Percentiles rank a stretch among this genome's conserved stretches.
These are phyloP conservation scores for Hypoxylon sp. DNA, from an alignment of 2,329 filamentous ascomycete species.

Conservation along the genomic window DNA sequence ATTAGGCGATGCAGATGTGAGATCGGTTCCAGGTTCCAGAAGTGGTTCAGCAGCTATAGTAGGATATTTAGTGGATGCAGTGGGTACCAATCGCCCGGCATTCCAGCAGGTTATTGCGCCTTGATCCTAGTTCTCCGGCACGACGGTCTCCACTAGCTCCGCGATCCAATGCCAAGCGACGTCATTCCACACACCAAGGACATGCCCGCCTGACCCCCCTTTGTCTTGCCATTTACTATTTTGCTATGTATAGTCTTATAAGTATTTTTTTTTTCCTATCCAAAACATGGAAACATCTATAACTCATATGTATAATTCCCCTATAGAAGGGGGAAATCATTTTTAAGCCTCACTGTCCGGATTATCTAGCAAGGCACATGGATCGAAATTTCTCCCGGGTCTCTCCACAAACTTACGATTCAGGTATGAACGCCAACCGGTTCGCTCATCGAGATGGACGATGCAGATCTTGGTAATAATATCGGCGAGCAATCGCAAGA, in stretches of 20 bases:
- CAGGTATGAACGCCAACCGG: background rate
- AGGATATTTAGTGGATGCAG: conserved; percentile 7
- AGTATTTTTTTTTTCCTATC: background rate
- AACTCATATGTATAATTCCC: background rate
- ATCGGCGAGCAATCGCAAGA: conserved; percentile 56
- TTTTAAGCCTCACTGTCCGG: background rate
- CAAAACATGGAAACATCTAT: background rate
- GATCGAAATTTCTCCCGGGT: conserved; percentile 1
- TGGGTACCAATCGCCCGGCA: conserved; percentile 25
- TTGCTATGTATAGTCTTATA: background rate
- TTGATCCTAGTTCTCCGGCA: conserved; percentile 7
- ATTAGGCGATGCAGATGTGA: conserved; percentile 10
- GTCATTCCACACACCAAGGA: conserved; percentile 43
- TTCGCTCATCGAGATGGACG: conserved; percentile 57
- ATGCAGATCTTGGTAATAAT: conserved; percentile 58
- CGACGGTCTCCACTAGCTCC: conserved; percentile 15
- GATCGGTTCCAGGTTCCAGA: conserved; percentile 16
- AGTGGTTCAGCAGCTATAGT: conserved; percentile 5
- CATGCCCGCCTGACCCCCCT: conserved; percentile 40
- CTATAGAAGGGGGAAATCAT: background rate
- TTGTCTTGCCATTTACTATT: conserved; percentile 20
- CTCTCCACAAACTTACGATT: background rate
- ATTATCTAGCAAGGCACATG: conserved; percentile 3
- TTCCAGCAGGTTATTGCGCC: conserved; percentile 24
- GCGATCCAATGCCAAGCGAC: conserved; percentile 46